Evolutionary conservation across 2,329 filamentous ascomycete species (phyloP), one percentile per base, ranked within the genome.

Genomic region (Curvularia spicifera): DNA sequence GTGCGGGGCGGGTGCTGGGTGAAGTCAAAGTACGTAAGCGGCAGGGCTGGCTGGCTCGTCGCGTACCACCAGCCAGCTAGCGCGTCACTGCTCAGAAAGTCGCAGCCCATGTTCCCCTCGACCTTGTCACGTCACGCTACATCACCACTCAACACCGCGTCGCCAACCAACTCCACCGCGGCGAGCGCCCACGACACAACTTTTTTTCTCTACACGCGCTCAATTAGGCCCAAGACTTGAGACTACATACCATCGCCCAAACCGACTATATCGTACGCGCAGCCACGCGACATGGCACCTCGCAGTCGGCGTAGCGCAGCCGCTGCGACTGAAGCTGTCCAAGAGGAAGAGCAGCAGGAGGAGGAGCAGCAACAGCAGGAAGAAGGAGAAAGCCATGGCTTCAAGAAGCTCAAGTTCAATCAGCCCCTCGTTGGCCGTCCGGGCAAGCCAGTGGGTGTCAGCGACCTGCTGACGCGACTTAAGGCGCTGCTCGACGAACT

Each of bases 361-460:
- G 64, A 68, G 35, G 68, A 69, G 57, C 70, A 64, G 53, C 67
- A 66, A 43, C 62, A 58, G 13, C 67, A 66, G 44, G 61, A 64
- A 18, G 52, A 56, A 13, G 63, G 56, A 48, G 85, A 97, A 43
- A 81, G 87, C 65, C 69, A 67, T 45, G 68, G 65, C 33, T 47
- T 66, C 50, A 61, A 64, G 56, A 70, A 59, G 56, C 85, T 99
- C 47, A 81, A 87, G 67, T 98, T 98, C 83, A 87, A 93, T 71
- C 89, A 97, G 73, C 84, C 91, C 63, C 83, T 99, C 56, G 91
- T 92, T 74, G 97, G 95, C 91, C 90, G 90, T 73, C 91, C 93
- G 43, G 95, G 94, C 58, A 95, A 91, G 78, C 87, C 93, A 51
- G 97, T 99, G 71, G 83, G 90, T 37, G 91, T 93, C 47, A 88